Conservation (phyloP, 208 protist species). For the Acanthamoeba castellanii region DNA sequence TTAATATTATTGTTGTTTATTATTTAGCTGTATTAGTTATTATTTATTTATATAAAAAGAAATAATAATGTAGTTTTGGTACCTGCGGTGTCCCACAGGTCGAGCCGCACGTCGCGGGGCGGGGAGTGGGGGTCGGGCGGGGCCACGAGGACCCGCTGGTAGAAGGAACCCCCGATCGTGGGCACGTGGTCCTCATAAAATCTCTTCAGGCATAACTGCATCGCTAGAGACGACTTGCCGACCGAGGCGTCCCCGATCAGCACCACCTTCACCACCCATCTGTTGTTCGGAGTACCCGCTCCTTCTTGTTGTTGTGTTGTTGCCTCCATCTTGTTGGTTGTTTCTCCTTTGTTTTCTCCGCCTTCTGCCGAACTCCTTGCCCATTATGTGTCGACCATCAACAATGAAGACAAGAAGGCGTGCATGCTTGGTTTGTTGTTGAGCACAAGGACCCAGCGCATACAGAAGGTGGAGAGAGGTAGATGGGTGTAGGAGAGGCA, state of each 20-base stretch:
- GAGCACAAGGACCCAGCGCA: too few species aligned
- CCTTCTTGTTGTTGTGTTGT: background rate
- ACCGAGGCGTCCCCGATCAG: conserved; percentile 19
- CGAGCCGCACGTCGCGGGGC: background rate
- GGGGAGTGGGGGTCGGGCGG: background rate
- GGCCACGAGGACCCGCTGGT: background rate
- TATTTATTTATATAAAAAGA: background rate
- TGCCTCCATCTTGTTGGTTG: background rate
- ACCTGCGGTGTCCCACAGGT: conserved; percentile 30
- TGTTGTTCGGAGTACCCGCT: background rate
- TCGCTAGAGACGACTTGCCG: background rate
- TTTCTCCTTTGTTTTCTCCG: background rate
- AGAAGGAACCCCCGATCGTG: background rate
- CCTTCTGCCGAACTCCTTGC: too few species aligned
- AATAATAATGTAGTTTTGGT: background rate
- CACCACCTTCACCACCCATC: background rate
- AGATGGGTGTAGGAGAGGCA: too few species aligned
- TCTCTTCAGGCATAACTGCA: background rate
- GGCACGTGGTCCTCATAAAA: conserved; percentile 10
- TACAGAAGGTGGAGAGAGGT: too few species aligned
- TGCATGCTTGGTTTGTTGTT: too few species aligned
- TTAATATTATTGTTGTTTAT: background rate
- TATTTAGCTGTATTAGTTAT: background rate
- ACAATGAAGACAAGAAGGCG: too few species aligned
- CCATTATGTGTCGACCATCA: too few species aligned